Percentiles rank a stretch among this genome's conserved stretches.
Evolutionary conservation across 1,284 basidiomycete genomes (phyloP).

Genomic region (Inonotus obliquus): DNA sequence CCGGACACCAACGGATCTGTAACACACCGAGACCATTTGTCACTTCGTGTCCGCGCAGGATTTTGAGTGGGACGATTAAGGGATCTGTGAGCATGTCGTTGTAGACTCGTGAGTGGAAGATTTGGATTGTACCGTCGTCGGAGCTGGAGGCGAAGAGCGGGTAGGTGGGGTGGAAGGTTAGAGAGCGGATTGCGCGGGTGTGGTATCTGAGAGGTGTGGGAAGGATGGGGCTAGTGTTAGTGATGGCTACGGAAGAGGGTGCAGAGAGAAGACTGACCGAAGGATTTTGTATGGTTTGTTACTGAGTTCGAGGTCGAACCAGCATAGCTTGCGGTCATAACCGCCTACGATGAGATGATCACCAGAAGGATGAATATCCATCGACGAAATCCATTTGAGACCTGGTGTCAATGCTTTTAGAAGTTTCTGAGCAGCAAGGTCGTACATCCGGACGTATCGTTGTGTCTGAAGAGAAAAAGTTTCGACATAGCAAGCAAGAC

Average conservation of each 20-base stretch:
- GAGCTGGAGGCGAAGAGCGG: slow-evolving; percentile 95
- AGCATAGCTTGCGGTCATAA: slow-evolving; percentile 96
- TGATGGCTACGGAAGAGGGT: slow-evolving; percentile 18
- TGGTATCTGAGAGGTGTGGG: slow-evolving; percentile 71
- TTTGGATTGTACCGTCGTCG: slow-evolving; percentile 94
- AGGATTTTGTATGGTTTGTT: slow-evolving; percentile 96
- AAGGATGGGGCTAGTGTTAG: slow-evolving; percentile 5
- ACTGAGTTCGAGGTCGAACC: slow-evolving; percentile 97
- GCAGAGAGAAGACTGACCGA: slow-evolving; percentile 42
- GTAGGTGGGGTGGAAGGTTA: slow-evolving; percentile 91
- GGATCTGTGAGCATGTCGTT: slow-evolving; percentile 94
- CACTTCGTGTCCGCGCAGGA: slow-evolving; percentile 85
- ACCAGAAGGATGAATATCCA: slow-evolving; percentile 94
- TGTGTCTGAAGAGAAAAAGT: slow-evolving; percentile 63
- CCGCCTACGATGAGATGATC: slow-evolving; percentile 96
- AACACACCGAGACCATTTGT: slow-evolving; percentile 88
- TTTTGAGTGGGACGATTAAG: slow-evolving; percentile 95
- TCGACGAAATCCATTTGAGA: slow-evolving; percentile 93
- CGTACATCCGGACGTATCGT: slow-evolving; percentile 94
- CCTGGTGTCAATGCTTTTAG: slow-evolving; percentile 91
- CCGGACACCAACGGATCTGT: slow-evolving; percentile 84
- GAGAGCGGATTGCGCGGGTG: slow-evolving; percentile 83
- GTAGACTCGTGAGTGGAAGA: slow-evolving; percentile 96
- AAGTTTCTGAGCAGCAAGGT: slow-evolving; percentile 89
- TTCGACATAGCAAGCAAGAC: not conserved